These are phyloP conservation scores for Exophiala lecanii-corni DNA, from an alignment of 2,329 filamentous ascomycete genomes.

Conservation along the genomic window DNA sequence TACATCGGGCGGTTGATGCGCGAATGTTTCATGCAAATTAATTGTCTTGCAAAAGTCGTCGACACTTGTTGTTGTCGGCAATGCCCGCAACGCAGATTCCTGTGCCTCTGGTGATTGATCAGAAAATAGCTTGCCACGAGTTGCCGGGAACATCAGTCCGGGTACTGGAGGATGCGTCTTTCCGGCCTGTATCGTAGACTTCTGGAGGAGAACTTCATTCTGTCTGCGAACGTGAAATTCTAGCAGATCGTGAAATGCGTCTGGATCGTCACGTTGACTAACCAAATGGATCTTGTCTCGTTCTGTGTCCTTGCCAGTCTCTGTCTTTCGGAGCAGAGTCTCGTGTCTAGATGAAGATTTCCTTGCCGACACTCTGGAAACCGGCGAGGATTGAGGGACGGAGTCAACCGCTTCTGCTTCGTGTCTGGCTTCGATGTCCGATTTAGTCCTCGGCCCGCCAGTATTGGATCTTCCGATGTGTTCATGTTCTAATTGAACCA, in stretches of 20 bases:
- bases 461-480: background rate
- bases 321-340: too few species aligned
- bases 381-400: slow-evolving; percentile 22
- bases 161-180: background rate
- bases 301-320: too few species aligned
- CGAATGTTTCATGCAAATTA: slow-evolving; percentile 15
- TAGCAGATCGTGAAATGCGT: slow-evolving; percentile 33
- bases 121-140: slow-evolving; percentile 9
- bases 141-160: too few species aligned
- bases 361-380: background rate
- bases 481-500: slow-evolving; percentile 38
- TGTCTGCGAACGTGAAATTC: slow-evolving; percentile 35
- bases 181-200: slow-evolving; percentile 24
- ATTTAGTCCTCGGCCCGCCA: background rate
- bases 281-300: slow-evolving; percentile 3
- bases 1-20: slow-evolving; percentile 8
- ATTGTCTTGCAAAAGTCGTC: slow-evolving; percentile 2
- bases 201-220: slow-evolving; percentile 34
- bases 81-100: slow-evolving; percentile 9
- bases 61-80: slow-evolving; percentile 6
- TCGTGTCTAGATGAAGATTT: background rate
- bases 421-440: background rate
- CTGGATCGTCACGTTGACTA: slow-evolving; percentile 17
- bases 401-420: slow-evolving; percentile 15
- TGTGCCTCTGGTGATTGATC: slow-evolving; percentile 13